phyloP scores from a whole-genome alignment of 768 basidiomycete genomes.

The Termitomyces sp. region DNA sequence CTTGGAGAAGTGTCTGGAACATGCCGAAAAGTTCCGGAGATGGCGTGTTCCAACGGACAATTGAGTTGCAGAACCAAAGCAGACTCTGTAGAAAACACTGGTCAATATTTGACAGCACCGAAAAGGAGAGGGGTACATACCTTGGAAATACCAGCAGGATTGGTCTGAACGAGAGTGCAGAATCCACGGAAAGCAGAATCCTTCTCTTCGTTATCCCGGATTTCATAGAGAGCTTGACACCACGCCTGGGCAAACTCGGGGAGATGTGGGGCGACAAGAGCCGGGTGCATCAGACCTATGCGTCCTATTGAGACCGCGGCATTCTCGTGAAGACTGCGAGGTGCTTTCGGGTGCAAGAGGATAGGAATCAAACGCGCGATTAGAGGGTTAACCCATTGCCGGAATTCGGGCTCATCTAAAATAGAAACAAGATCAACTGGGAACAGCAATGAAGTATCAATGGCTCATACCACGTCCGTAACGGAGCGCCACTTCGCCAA shows the following conservation, averaged over 20 bases:
- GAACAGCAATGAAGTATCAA: background rate
- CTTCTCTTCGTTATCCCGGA: conserved; percentile 99
- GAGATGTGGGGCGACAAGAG: conserved; percentile 83
- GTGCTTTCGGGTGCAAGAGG: conserved; percentile 87
- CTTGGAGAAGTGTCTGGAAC: conserved; percentile 87
- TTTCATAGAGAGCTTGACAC: conserved; percentile 97
- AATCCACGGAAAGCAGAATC: conserved; percentile 98
- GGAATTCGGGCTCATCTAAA: conserved; percentile 79
- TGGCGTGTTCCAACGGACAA: conserved; percentile 92
- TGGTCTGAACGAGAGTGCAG: conserved; percentile 92
- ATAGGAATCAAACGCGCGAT: conserved; percentile 91
- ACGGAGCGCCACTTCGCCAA: conserved; percentile 94
- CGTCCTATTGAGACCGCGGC: conserved; percentile 98
- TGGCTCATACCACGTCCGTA: conserved; percentile 67
- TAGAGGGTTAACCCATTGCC: conserved; percentile 85
- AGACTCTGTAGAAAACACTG: conserved; percentile 56
- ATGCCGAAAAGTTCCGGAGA: conserved; percentile 89
- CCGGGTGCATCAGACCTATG: conserved; percentile 90
- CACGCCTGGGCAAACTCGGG: conserved; percentile 91
- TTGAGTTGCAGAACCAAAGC: conserved; percentile 97
- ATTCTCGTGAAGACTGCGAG: conserved; percentile 93
- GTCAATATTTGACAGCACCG: background rate
- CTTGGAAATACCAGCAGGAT: conserved; percentile 92
- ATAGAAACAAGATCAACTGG: conserved; percentile 1
- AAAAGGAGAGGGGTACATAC: conserved; percentile 37